Evolutionary conservation across 2,329 filamentous ascomycete genomes (phyloP).

Genomic region (Leptographium flavum): DNA sequence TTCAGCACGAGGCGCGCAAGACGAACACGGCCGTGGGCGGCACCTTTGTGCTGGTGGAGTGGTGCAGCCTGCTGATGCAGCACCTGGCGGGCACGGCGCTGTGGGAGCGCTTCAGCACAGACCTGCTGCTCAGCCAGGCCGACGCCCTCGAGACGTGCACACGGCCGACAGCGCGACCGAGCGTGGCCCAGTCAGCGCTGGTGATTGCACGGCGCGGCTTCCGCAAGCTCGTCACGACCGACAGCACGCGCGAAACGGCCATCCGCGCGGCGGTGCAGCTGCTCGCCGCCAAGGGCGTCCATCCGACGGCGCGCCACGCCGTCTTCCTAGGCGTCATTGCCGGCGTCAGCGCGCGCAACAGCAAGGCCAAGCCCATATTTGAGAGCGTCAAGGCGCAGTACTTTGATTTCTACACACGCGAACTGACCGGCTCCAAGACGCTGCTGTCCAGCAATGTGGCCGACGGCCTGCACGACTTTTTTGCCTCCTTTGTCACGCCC

Average conservation of each 20-base stretch:
- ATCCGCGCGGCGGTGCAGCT: constrained; percentile 48
- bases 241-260: constrained; percentile 42
- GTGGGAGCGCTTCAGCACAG: constrained; percentile 50
- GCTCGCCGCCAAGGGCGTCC: constrained; percentile 53
- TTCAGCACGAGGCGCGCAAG: constrained; percentile 64
- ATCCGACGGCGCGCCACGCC: constrained; percentile 55
- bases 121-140: constrained; percentile 55
- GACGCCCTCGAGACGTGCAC: constrained; percentile 67
- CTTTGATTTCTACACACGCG: constrained; percentile 71
- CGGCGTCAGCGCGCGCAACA: constrained; percentile 66
- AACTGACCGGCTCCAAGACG: constrained; percentile 67
- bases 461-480: constrained; percentile 67
- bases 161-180: constrained; percentile 45
- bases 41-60: constrained; percentile 82
- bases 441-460: constrained; percentile 59
- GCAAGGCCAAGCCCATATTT: constrained; percentile 46
- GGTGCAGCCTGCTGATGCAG: constrained; percentile 70
- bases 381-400: constrained; percentile 55
- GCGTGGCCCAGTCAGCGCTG: constrained; percentile 58
- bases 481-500: constrained; percentile 54
- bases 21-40: constrained; percentile 61
- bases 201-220: constrained; percentile 68
- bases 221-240: constrained; percentile 53
- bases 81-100: constrained; percentile 45
- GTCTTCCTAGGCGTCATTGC: constrained; percentile 73